Percentiles rank a stretch among this genome's conserved stretches.
Evolutionary conservation across 2,329 filamentous ascomycete genomes (phyloP).

Genomic region (Fusarium dlaminii): DNA sequence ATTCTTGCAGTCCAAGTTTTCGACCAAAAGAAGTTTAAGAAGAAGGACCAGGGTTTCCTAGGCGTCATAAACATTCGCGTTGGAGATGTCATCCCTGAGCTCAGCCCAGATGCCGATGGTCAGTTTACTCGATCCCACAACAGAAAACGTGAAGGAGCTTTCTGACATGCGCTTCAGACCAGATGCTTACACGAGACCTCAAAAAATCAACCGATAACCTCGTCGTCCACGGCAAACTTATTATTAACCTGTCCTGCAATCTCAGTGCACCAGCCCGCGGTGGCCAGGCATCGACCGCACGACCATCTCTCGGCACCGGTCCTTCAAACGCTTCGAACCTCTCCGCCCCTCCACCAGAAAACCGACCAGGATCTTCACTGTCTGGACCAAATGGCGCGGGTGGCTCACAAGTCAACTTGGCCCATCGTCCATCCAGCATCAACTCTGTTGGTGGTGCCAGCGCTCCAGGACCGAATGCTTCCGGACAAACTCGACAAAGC

Average conservation of each 20-base stretch:
- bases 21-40: conserved; percentile 99
- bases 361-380: conserved; percentile 63
- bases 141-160: conserved; percentile 40
- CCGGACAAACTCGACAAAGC: conserved; percentile 45
- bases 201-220: conserved; percentile 99
- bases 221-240: conserved; percentile 96
- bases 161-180: conserved; percentile 66
- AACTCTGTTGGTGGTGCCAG: conserved; percentile 48
- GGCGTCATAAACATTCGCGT: conserved; percentile 98
- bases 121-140: conserved; percentile 48
- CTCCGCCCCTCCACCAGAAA: conserved; percentile 55
- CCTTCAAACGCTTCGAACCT: conserved; percentile 56
- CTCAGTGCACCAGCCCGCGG: conserved; percentile 74
- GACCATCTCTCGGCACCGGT: conserved; percentile 57
- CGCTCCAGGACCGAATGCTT: conserved; percentile 45
- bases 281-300: conserved; percentile 54
- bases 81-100: conserved; percentile 86
- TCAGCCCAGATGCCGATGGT: conserved; percentile 93
- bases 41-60: conserved; percentile 99
- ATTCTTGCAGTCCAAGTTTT: conserved; percentile 98
- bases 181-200: conserved; percentile 97
- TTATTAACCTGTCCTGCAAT: conserved; percentile 95
- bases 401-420: conserved; percentile 53
- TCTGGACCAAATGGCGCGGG: conserved; percentile 58
- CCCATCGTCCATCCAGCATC: conserved; percentile 60